Evolutionary conservation across 2,329 filamentous ascomycete genomes (phyloP), one percentile per base, ranked within the genome.

Genomic region (Fusarium annulatum): DNA sequence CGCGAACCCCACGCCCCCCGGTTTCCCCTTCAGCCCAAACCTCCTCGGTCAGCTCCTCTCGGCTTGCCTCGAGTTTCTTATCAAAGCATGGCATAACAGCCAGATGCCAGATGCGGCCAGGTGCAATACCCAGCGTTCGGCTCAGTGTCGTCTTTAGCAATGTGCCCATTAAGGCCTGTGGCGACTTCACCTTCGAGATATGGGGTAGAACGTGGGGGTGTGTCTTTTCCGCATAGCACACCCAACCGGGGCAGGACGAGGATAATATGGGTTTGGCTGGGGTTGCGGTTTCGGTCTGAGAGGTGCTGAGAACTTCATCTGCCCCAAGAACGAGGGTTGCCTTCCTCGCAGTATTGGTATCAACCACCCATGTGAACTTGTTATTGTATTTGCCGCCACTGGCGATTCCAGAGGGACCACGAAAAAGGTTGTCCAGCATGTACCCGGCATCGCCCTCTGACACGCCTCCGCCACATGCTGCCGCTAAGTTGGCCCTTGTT

Each of bases 51-150:
- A 99, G 88, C 82, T 99, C 96, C 81, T 95, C 92, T 60, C 96
- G 91, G 76, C 95, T 97, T 11, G 96, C 96, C 84, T 99, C 96
- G 34, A 99, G 88, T 82, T 99, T 99, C 86, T 99, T 99, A 82
- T 99, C 96, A 81, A 99, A 98, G 82, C 96, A 99, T 26, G 96
- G 96, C 96, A 99, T 99, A 51, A 99, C 88, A 18, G 96, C 94
- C 60, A 98, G 83, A 82, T 98, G 96, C 94, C 96, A 99, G 80
- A 99, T 95, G 75, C 91, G 90, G 71, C 92, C 91, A 0, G 95
- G 93, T 2, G 92, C 83, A 55, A 98, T 90, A 39, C 90, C 90
- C 70, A 95, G 88, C 59, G 86, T 88, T 74, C 89, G 90, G 81
- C 93, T 94, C 41, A 99, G 84, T 1, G 93, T 90, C 2, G 94